Evolutionary conservation across 306 rosid species (phyloP), one percentile per base, ranked within the genome.

Genomic region (Begonia masoniana): DNA sequence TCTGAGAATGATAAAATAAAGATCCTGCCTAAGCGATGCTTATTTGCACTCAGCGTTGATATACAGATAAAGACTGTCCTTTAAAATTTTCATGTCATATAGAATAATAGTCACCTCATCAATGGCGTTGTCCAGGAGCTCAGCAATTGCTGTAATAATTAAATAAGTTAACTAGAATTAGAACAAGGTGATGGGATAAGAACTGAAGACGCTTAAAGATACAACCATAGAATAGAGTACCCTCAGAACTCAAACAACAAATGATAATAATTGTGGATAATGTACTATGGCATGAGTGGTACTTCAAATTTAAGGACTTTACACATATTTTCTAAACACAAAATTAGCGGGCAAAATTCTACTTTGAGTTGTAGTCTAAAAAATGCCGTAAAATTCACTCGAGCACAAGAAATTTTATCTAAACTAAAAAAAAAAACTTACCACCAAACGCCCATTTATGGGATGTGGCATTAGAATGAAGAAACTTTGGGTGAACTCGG

Each of bases 381-480:
- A 21, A 21, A 21, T 21, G 24, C 24, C 24, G 4, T 21, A 21
- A 21, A 21, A 21, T 1, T 21, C 2, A 21, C 24, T 31, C 7
- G 39, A 31, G 39, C 39, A 31, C 39, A 31, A 31, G 39, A 31
- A 31, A 31, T 31, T 31, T 7, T 31, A 3, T 31, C 7, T 0
- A 31, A 31, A 31, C 39, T 31, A 31, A 31, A 31, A 31, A 31
- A 26, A 26, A 26, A 61, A 60, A 15, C 47, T 52, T 52, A 89
- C 97, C 97, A 66, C 97, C 97, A 73, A 91, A 91, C 47, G 97
- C 96, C 97, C 97, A 91, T 55, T 81, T 91, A 74, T 91, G 97
- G 3, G 97, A 85, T 42, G 97, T 91, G 5, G 97, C 97, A 64
- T 91, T 91, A 4, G 97, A 82, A 78, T 91, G 97, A 58, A 91